Evolutionary conservation across 2,329 filamentous ascomycete species (phyloP).

Genomic region (Sordariomycetes sp.): DNA sequence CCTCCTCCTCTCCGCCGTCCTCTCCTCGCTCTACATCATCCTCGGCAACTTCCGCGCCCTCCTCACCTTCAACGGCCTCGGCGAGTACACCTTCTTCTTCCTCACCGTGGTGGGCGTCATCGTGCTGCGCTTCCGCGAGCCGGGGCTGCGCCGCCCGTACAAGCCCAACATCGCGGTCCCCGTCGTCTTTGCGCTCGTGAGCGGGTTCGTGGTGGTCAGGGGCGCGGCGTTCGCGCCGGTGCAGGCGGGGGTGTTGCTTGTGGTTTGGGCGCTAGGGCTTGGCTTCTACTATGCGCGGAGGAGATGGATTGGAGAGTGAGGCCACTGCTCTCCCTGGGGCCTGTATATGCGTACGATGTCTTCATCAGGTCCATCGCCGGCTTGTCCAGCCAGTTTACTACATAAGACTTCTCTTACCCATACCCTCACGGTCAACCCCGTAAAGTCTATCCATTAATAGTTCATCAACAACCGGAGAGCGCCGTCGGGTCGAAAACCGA

Average conservation of each 20-base stretch:
- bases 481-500: no score
- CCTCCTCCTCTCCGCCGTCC: constrained; percentile 33
- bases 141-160: constrained; percentile 42
- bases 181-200: constrained; percentile 41
- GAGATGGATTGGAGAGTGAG: not conserved
- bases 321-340: no score
- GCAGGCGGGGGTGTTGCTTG: constrained; percentile 39
- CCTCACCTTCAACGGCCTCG: constrained; percentile 48
- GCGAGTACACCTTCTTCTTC: constrained; percentile 55
- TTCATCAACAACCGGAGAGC: no score
- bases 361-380: no score
- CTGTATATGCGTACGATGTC: no score
- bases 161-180: constrained; percentile 40
- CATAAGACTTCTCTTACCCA: no score
- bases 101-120: constrained; percentile 49
- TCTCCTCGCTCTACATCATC: constrained; percentile 47
- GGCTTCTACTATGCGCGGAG: not conserved
- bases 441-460: no score
- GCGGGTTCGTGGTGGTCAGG: constrained; percentile 47
- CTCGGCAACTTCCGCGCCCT: constrained; percentile 51
- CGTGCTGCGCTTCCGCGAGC: constrained; percentile 45
- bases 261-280: constrained; percentile 37
- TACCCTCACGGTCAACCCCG: no score
- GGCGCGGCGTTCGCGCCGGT: constrained; percentile 48
- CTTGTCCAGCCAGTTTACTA: no score